These are phyloP conservation scores for Pseudoturritis turrita DNA, from an alignment of 345 rosid species.

Conservation along the genomic window DNA sequence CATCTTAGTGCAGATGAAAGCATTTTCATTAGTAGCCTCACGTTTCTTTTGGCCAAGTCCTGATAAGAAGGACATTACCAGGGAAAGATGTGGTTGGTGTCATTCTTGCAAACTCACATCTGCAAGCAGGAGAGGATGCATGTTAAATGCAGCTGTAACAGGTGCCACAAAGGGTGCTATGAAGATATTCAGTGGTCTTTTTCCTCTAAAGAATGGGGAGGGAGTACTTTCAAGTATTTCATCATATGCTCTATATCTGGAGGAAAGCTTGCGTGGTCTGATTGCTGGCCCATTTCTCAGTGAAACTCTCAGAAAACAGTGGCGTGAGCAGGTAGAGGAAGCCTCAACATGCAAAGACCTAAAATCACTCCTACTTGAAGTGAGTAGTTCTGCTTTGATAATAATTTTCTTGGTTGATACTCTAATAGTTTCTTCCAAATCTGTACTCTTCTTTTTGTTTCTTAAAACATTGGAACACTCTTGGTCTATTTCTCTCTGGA, in stretches of 20 bases:
- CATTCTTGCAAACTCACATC: slow-evolving; percentile 61
- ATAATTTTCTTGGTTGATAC: not conserved
- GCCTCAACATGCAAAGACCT: slow-evolving; percentile 50
- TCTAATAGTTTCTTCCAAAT: not conserved
- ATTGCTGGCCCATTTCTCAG: slow-evolving; percentile 51
- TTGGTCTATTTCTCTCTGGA: not conserved
- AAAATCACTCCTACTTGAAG: slow-evolving; percentile 67
- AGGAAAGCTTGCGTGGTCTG: slow-evolving; percentile 67
- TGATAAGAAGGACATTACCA: slow-evolving; percentile 77
- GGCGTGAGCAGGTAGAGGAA: slow-evolving; percentile 59
- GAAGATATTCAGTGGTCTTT: slow-evolving; percentile 52
- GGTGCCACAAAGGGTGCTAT: slow-evolving; percentile 56
- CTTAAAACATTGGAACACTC: not conserved
- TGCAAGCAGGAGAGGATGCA: slow-evolving; percentile 65
- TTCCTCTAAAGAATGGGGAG: slow-evolving; percentile 43
- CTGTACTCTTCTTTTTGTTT: not conserved
- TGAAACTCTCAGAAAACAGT: slow-evolving; percentile 44
- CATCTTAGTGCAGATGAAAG: slow-evolving; percentile 63
- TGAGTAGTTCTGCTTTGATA: slow-evolving; percentile 34
- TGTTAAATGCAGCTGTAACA: slow-evolving; percentile 67
- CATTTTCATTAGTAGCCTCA: slow-evolving; percentile 58
- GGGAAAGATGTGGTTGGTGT: slow-evolving; percentile 98
- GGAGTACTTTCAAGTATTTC: slow-evolving; percentile 55
- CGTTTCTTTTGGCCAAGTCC: slow-evolving; percentile 90
- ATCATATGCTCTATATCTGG: slow-evolving; percentile 57